Base-by-base conservation (phyloP, 495 filamentous ascomycete genomes). In the Penicillium taxi region DNA sequence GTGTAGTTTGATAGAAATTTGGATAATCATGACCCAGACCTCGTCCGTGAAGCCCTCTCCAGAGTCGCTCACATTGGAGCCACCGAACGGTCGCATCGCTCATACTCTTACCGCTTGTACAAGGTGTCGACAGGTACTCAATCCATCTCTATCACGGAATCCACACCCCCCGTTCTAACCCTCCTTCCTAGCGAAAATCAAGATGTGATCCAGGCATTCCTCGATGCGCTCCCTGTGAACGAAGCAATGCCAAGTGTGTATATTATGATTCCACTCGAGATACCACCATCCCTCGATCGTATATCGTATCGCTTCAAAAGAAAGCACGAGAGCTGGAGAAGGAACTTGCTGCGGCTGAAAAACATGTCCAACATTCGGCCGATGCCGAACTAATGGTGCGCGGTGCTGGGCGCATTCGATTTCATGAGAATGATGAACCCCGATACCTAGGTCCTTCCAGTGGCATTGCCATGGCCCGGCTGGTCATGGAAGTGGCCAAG, bases 401-500 rank as follows among this genome's bases (percentile, higher is more conserved):
- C 6, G 81, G 79, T 8, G 83, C 83, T 27, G 88, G 86, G 21
- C 70, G 87, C 41, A 86, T 96, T 38, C 78, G 77, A 13, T 77
- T 95, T 31, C 74, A 79, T 38, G 81, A 87, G 42, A 78, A 80
- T 29, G 84, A 91, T 47, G 87, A 91, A 56, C 75, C 86, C 8
- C 80, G 88, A 40, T 96, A 88, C 50, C 70, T 96, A 9, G 90
- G 90, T 0, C 80, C 90, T 8, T 90, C 86, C 8, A 96, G 90
- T 56, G 90, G 90, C 41, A 90, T 94, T 54, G 86, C 85, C 43
- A 90, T 96, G 63, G 90, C 88, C 12, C 77, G 89, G 22, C 64
- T 96, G 48, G 83, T 96, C 18, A 94, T 96, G 79, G 87, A 94
- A 54, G 77, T 94, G 50, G 89, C 89, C 29, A 96, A 90, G 52